A percentile compares a stretch with the other conserved stretches of the same genome.
Conservation (phyloP, 108 stramenopile genomes). For the Pseudonitzschia multiseries region DNA sequence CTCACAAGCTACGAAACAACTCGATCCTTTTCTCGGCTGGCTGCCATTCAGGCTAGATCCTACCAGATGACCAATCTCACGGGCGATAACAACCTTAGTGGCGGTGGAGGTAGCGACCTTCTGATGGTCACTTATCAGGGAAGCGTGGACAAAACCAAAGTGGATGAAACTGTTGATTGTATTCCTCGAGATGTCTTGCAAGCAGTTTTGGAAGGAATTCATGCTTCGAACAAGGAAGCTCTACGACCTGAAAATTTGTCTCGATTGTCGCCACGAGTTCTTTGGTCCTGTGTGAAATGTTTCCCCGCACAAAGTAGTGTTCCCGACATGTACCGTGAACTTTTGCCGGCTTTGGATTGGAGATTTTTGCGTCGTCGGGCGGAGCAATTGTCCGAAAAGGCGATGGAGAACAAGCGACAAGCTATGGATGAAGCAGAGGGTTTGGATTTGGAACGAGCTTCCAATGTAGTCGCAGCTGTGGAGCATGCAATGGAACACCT, state of each 20-base stretch:
- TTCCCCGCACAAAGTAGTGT: conserved; percentile 21
- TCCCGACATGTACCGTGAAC: conserved; percentile 47
- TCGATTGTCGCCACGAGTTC: conserved; percentile 69
- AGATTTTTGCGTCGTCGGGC: conserved; percentile 73
- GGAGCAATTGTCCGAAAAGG: conserved; percentile 80
- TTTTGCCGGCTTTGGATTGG: conserved; percentile 78
- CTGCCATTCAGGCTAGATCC: conserved; percentile 58
- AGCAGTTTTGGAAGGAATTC: conserved; percentile 64
- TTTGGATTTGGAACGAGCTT: conserved; percentile 50
- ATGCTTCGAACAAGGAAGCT: conserved; percentile 53
- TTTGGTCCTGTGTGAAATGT: conserved; percentile 70
- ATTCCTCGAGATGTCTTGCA: conserved; percentile 63
- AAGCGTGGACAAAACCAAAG: conserved; percentile 60
- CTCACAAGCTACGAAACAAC: conserved; percentile 76
- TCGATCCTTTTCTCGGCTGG: conserved; percentile 60
- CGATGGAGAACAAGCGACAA: conserved; percentile 77
- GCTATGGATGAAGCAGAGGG: conserved; percentile 35
- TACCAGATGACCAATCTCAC: conserved; percentile 34
- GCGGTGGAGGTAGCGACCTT: conserved; percentile 16
- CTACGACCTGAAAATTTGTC: conserved; percentile 72
- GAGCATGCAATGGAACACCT: conserved; percentile 65
- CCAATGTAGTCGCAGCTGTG: conserved; percentile 48
- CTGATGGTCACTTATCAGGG: conserved; percentile 58
- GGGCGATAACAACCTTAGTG: conserved; percentile 12
- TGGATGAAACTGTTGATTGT: conserved; percentile 65